phyloP scores from a whole-genome alignment of 139 green algal genomes.

The Chlorella sp. region DNA sequence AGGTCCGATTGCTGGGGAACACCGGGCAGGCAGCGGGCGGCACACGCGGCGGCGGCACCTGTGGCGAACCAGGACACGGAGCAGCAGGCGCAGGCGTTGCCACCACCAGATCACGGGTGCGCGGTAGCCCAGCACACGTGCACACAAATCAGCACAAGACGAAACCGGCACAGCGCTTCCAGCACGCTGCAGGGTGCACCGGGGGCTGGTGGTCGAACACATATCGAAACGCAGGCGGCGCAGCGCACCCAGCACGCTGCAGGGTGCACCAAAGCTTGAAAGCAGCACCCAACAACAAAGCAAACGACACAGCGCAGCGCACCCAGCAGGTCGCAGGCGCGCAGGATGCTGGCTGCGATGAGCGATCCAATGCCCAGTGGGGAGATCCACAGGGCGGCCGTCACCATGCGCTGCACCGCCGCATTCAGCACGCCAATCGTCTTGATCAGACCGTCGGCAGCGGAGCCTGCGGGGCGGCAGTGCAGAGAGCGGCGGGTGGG shows the following conservation, averaged over 20 bases:
- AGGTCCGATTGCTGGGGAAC: too few species aligned
- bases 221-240: too few species aligned
- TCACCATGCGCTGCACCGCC: slow-evolving; percentile 63
- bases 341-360: slow-evolving; percentile 53
- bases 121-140: too few species aligned
- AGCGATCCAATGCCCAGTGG: slow-evolving; percentile 63
- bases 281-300: not conserved
- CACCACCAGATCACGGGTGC: too few species aligned
- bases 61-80: too few species aligned
- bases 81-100: not conserved
- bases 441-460: slow-evolving; percentile 42
- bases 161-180: not conserved
- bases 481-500: not conserved
- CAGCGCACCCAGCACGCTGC: not conserved
- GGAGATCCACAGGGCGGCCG: slow-evolving; percentile 52
- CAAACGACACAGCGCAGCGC: not conserved
- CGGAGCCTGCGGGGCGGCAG: not conserved
- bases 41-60: too few species aligned
- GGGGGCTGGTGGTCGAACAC: too few species aligned
- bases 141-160: too few species aligned
- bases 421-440: slow-evolving; percentile 52
- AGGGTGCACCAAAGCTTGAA: not conserved
- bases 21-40: too few species aligned
- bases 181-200: too few species aligned
- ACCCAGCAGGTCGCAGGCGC: slow-evolving; percentile 48